Percentiles rank a stretch among this genome's conserved stretches.
Conservation (phyloP, 805 yeast species). For the Candida rishiriensis region DNA sequence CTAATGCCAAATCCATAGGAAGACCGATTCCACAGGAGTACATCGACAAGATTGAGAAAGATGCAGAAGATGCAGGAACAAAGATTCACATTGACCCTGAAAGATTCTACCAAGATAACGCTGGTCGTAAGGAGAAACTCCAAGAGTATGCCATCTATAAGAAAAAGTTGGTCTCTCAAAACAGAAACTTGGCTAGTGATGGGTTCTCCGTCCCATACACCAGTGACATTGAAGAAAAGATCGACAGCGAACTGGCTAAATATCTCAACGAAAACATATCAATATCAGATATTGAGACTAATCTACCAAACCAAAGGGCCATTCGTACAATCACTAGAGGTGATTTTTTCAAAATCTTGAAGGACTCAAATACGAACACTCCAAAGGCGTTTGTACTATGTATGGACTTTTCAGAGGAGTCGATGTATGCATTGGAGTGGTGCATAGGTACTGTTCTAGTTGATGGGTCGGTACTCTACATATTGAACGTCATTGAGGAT, state of each 20-base stretch:
- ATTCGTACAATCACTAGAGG: slow-evolving; percentile 70
- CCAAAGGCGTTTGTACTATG: slow-evolving; percentile 69
- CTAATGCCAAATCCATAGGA: slow-evolving; percentile 46
- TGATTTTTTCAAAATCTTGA: slow-evolving; percentile 46
- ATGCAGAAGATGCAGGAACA: slow-evolving; percentile 36
- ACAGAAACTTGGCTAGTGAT: slow-evolving; percentile 31
- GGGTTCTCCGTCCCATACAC: slow-evolving; percentile 54
- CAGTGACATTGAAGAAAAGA: slow-evolving; percentile 59
- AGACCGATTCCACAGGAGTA: slow-evolving; percentile 30
- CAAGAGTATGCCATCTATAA: slow-evolving; percentile 57
- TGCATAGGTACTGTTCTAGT: slow-evolving; percentile 79
- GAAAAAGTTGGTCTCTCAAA: slow-evolving; percentile 55
- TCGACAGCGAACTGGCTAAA: slow-evolving; percentile 57
- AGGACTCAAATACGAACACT: slow-evolving; percentile 12
- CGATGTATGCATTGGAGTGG: slow-evolving; percentile 82
- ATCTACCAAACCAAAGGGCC: slow-evolving; percentile 51
- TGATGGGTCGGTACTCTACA: slow-evolving; percentile 76
- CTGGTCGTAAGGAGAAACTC: slow-evolving; percentile 44
- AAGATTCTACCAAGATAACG: slow-evolving; percentile 45
- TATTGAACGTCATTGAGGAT: slow-evolving; percentile 56
- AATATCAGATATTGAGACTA: slow-evolving; percentile 52
- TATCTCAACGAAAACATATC: slow-evolving; percentile 48
- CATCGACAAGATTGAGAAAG: slow-evolving; percentile 24
- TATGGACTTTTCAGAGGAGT: slow-evolving; percentile 79
- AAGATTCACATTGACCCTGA: slow-evolving; percentile 41